Conservation (phyloP, 2,329 filamentous ascomycete species). For the Pestalotiopsis sp. region DNA sequence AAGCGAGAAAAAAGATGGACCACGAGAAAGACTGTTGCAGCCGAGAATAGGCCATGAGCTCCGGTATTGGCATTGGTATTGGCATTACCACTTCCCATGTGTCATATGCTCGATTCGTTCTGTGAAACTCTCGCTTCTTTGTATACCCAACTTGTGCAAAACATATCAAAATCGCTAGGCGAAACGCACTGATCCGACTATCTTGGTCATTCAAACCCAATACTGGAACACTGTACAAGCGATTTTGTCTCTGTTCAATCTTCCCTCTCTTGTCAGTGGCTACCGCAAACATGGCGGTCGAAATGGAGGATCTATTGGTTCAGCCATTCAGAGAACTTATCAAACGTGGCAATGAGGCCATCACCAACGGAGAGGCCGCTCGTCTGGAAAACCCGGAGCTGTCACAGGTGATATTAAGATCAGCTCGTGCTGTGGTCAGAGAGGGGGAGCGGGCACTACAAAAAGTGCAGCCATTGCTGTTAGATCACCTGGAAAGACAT, state of each 20-base stretch:
- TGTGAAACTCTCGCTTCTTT: constrained; percentile 4
- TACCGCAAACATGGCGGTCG: constrained; percentile 22
- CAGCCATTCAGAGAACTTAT: constrained; percentile 42
- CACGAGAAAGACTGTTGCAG: not conserved
- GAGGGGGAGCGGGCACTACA: constrained; percentile 41
- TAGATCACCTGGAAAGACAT: constrained; percentile 35
- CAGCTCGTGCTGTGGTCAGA: constrained; percentile 33
- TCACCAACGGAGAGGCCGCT: constrained; percentile 32
- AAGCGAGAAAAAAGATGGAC: not conserved
- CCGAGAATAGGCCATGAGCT: not conserved
- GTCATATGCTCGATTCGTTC: constrained; percentile 1
- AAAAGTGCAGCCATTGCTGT: constrained; percentile 39
- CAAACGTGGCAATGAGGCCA: constrained; percentile 38
- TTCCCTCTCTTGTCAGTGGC: not conserved
- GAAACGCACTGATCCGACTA: not conserved
- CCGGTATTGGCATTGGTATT: not conserved
- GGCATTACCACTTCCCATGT: constrained; percentile 2
- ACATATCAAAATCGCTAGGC: not conserved
- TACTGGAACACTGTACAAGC: not conserved
- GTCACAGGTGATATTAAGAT: constrained; percentile 31
- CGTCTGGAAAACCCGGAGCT: constrained; percentile 22
- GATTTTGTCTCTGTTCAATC: not conserved
- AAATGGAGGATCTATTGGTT: constrained; percentile 29
- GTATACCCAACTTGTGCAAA: not conserved
- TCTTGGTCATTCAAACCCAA: not conserved